Percentiles rank a stretch among this genome's conserved stretches.
These are phyloP conservation scores for Fusarium praegraminearum DNA, from an alignment of 2,329 filamentous ascomycete genomes.

Conservation along the genomic window DNA sequence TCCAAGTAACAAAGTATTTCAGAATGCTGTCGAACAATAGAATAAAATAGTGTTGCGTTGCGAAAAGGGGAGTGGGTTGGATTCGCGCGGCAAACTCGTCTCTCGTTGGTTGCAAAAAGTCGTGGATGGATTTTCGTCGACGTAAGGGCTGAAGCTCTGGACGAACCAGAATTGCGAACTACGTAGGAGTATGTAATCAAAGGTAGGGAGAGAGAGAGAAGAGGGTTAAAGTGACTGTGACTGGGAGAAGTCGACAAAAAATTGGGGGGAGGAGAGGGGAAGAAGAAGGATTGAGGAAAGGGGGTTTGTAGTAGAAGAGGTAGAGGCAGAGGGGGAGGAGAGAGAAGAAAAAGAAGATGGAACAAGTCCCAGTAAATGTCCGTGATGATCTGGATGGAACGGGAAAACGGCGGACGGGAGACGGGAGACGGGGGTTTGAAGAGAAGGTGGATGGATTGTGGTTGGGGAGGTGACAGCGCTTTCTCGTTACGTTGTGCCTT, in stretches of 20 bases:
- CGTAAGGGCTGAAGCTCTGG: constrained; percentile 32
- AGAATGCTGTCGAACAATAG: constrained; percentile 15
- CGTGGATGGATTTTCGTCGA: constrained; percentile 37
- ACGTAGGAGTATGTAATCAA: constrained; percentile 29
- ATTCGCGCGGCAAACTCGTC: constrained; percentile 27
- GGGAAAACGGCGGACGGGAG: constrained; percentile 45
- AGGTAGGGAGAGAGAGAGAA: constrained; percentile 22
- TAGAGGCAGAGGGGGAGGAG: constrained; percentile 19
- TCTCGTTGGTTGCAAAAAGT: constrained; percentile 29
- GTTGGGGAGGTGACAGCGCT: constrained; percentile 47
- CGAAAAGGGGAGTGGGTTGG: constrained; percentile 16
- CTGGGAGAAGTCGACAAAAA: constrained; percentile 24
- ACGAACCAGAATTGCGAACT: constrained; percentile 24
- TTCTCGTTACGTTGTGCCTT: constrained; percentile 41
- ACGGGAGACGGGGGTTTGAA: constrained; percentile 41
- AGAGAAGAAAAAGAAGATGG: constrained; percentile 36
- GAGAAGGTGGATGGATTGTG: constrained; percentile 39
- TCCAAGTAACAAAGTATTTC: neutral
- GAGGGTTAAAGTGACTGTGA: neutral
- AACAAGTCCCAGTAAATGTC: constrained; percentile 41
- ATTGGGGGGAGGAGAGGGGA: constrained; percentile 20
- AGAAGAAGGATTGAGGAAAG: constrained; percentile 30
- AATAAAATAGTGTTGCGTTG: constrained; percentile 12
- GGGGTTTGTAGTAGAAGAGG: constrained; percentile 28
- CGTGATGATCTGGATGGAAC: constrained; percentile 47